phyloP scores from a whole-genome alignment of 164 flowering plant species.

The Chimonanthus salicifolius region DNA sequence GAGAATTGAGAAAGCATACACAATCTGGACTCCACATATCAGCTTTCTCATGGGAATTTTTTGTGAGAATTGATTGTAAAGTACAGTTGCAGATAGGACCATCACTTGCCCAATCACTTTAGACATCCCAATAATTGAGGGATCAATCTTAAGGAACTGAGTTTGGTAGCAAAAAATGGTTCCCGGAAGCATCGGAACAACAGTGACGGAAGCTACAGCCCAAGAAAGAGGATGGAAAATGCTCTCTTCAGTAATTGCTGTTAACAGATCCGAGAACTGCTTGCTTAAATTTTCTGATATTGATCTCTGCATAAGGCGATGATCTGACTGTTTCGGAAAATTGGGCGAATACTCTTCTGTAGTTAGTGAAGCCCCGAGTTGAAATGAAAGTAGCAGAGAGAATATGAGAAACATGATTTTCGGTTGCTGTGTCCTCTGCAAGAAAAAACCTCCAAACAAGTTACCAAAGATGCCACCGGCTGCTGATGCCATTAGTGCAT shows the following conservation, averaged over 20 bases:
- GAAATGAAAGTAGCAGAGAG: slow-evolving; percentile 44
- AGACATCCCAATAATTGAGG: slow-evolving; percentile 77
- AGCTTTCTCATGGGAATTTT: slow-evolving; percentile 58
- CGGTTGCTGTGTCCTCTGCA: slow-evolving; percentile 36
- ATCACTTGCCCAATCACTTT: slow-evolving; percentile 66
- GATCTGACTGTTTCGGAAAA: slow-evolving; percentile 23
- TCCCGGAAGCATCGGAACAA: slow-evolving; percentile 76
- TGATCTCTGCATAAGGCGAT: slow-evolving; percentile 19
- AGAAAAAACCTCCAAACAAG: slow-evolving; percentile 61
- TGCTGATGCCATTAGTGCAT: slow-evolving; percentile 75
- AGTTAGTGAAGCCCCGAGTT: slow-evolving; percentile 42
- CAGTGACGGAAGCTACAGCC: slow-evolving; percentile 64
- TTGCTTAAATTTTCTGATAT: slow-evolving; percentile 32
- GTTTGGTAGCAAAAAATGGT: slow-evolving; percentile 86
- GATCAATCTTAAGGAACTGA: slow-evolving; percentile 57
- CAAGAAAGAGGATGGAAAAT: slow-evolving; percentile 60
- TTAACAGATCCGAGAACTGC: slow-evolving; percentile 46
- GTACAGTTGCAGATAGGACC: slow-evolving; percentile 51
- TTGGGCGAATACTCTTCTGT: slow-evolving; percentile 57
- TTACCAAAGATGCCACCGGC: slow-evolving; percentile 79
- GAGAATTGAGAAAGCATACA: slow-evolving; percentile 61
- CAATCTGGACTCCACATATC: slow-evolving; percentile 41
- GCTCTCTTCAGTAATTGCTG: slow-evolving; percentile 39
- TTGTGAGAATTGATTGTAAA: slow-evolving; percentile 59
- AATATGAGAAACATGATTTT: slow-evolving; percentile 54